Conservation (phyloP, 2,329 filamentous ascomycete species). For the Fusarium brevicatenulatum region DNA sequence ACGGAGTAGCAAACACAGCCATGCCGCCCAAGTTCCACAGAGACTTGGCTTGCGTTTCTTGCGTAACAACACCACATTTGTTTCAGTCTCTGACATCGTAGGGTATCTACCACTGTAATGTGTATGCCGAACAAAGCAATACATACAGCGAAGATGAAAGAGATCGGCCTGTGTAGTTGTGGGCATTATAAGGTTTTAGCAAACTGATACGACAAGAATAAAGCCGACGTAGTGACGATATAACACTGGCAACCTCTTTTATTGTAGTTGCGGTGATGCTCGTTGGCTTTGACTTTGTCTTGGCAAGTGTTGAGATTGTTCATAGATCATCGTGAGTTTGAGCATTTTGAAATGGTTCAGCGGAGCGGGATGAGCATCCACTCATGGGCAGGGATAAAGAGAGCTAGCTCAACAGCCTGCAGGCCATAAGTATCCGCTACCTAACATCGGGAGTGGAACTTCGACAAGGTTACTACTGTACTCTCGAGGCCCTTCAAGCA, state of each 20-base stretch:
- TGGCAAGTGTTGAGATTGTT: constrained; percentile 34
- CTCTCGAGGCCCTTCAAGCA: constrained; percentile 40
- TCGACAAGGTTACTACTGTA: constrained; percentile 35
- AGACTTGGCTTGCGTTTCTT: constrained; percentile 28
- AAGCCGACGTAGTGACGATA: constrained; percentile 6
- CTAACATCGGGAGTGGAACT: constrained; percentile 30
- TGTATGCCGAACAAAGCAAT: neutral
- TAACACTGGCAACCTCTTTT: neutral
- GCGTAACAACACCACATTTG: constrained; percentile 35
- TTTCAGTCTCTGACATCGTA: constrained; percentile 26
- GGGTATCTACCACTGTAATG: constrained; percentile 4
- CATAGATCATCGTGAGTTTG: constrained; percentile 42
- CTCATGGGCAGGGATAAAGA: constrained; percentile 24
- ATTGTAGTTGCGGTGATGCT: constrained; percentile 20
- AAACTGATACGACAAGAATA: constrained; percentile 16
- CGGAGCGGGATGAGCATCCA: constrained; percentile 41
- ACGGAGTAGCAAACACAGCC: constrained; percentile 14
- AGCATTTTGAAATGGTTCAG: constrained; percentile 37
- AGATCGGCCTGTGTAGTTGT: constrained; percentile 5
- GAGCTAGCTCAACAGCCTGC: constrained; percentile 27
- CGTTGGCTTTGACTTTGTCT: constrained; percentile 22
- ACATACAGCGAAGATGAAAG: neutral
- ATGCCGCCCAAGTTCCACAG: constrained; percentile 33
- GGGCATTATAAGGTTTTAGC: constrained; percentile 10
- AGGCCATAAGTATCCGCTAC: constrained; percentile 34